Percentiles rank a stretch among this genome's conserved stretches.
phyloP scores from a whole-genome alignment of 148 eudicot genomes.

The Dianthus caryophyllus region DNA sequence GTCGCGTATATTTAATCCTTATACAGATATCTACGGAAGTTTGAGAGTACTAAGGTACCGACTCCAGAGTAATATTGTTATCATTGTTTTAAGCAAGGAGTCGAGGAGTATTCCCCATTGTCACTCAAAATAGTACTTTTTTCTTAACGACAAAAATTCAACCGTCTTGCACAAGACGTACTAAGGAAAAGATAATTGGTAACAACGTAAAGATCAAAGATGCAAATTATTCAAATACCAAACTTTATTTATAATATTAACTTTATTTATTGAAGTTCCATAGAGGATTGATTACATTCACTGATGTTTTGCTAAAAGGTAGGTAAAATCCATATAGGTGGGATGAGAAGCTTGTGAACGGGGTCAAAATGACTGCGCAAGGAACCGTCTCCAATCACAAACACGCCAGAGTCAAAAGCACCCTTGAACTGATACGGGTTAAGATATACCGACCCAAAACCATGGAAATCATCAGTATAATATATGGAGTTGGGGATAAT shows the following conservation, averaged over 20 bases:
- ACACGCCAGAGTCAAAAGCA: conserved; percentile 7
- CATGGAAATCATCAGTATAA: conserved; percentile 16
- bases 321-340: conserved; percentile 21
- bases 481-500: conserved; percentile 8
- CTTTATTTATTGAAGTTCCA: background rate
- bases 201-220: background rate
- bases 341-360: background rate
- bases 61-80: too few relatives aligned
- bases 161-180: too few relatives aligned
- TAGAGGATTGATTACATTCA: background rate
- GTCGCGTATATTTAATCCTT: too few relatives aligned
- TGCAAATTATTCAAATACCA: background rate
- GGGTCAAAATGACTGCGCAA: background rate
- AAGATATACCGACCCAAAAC: background rate
- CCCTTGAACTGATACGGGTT: background rate
- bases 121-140: too few relatives aligned
- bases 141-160: too few relatives aligned
- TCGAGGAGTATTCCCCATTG: too few relatives aligned
- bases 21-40: too few relatives aligned
- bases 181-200: background rate
- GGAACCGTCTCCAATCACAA: background rate
- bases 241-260: background rate
- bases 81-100: too few relatives aligned
- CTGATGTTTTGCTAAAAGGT: conserved; percentile 5
- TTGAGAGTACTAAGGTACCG: too few relatives aligned